These are phyloP conservation scores for Trichomonascaceae sp. DNA, from an alignment of 1,139 yeast species.

Conservation along the genomic window DNA sequence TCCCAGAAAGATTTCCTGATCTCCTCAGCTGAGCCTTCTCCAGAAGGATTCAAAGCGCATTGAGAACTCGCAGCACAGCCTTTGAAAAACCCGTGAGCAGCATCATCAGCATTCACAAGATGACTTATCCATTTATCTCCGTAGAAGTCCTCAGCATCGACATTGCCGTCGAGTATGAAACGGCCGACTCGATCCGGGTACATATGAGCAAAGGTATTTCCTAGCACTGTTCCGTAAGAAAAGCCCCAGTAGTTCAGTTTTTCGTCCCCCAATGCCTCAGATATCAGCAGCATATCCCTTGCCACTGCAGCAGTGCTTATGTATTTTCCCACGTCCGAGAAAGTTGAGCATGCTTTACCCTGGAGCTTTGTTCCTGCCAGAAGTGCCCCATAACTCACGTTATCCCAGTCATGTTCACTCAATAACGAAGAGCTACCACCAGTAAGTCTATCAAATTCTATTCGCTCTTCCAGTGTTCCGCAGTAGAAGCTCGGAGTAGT, in stretches of 20 bases:
- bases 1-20: conserved; percentile 7
- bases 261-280: conserved; percentile 16
- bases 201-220: conserved; percentile 18
- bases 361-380: neutral
- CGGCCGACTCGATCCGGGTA: conserved; percentile 16
- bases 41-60: conserved; percentile 13
- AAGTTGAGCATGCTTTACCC: neutral
- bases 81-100: conserved; percentile 8
- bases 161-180: conserved; percentile 17
- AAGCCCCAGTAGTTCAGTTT: conserved; percentile 18
- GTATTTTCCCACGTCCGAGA: neutral
- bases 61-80: conserved; percentile 12
- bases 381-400: neutral
- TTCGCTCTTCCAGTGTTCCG: neutral
- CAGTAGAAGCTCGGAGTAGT: conserved; percentile 1
- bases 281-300: conserved; percentile 17
- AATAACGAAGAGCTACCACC: neutral
- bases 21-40: conserved; percentile 2
- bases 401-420: neutral
- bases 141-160: conserved; percentile 17
- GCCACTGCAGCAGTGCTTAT: conserved; percentile 16
- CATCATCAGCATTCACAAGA: conserved; percentile 15
- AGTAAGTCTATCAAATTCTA: neutral
- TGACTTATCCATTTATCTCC: conserved; percentile 14
- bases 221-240: conserved; percentile 16